Percentiles rank a stretch among this genome's conserved stretches.
Conservation (phyloP, 1,284 basidiomycete species). For the Termitomyces sp. region DNA sequence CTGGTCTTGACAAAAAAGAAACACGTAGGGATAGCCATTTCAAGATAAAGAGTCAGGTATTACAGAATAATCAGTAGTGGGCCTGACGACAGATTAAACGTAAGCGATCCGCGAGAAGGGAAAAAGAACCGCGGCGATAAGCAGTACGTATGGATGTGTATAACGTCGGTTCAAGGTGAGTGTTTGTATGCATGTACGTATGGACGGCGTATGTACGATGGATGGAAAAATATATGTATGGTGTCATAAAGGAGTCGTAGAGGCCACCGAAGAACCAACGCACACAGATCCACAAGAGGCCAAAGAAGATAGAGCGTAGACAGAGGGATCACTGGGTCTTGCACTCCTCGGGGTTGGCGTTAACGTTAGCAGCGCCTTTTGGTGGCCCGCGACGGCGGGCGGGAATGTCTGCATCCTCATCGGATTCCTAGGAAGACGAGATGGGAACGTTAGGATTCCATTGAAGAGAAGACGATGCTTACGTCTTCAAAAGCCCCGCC, state of each 20-base stretch:
- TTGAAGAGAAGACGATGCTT: constrained; percentile 13
- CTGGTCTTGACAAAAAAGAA: not conserved
- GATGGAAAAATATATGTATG: not conserved
- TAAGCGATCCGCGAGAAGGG: constrained; percentile 6
- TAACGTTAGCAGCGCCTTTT: constrained; percentile 43
- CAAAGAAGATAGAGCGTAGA: not conserved
- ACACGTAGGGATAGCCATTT: not conserved
- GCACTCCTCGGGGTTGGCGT: constrained; percentile 75
- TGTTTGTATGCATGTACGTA: constrained; percentile 1
- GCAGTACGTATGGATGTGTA: constrained; percentile 5
- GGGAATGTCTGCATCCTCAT: constrained; percentile 55
- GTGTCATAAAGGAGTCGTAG: not conserved
- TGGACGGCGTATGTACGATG: not conserved
- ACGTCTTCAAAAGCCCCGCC: constrained; percentile 56
- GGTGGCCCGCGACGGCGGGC: constrained; percentile 51
- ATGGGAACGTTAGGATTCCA: constrained; percentile 1
- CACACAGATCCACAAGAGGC: not conserved
- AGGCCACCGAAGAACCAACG: not conserved
- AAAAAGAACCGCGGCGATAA: not conserved
- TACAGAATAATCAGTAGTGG: not conserved
- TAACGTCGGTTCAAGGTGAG: not conserved
- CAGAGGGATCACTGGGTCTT: constrained; percentile 63
- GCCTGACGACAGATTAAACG: constrained; percentile 3
- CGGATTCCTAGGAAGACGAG: constrained; percentile 42
- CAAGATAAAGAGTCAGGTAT: not conserved